These are phyloP conservation scores for Aureobasidium sp. DNA, from an alignment of 2,329 filamentous ascomycete genomes.

Conservation along the genomic window DNA sequence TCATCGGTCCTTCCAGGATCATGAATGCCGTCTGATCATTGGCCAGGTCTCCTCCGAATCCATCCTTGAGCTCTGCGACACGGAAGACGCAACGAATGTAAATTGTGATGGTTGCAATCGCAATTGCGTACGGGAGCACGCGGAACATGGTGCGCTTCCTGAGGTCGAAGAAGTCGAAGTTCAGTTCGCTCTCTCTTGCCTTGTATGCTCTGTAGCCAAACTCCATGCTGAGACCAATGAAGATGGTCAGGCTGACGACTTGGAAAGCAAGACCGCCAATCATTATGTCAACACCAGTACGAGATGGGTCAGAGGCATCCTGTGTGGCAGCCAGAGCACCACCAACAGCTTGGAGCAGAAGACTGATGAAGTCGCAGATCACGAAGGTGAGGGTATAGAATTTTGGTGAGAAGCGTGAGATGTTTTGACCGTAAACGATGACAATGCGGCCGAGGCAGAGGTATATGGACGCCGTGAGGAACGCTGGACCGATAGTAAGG, in stretches of 20 bases:
- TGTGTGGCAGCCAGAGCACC: constrained; percentile 51
- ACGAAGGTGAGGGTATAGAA: constrained; percentile 50
- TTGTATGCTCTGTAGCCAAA: constrained; percentile 21
- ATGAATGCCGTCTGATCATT: constrained; percentile 42
- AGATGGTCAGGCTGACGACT: constrained; percentile 44
- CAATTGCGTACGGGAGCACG: constrained; percentile 23
- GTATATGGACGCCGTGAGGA: constrained; percentile 50
- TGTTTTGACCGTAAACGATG: constrained; percentile 40
- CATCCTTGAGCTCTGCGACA: constrained; percentile 43
- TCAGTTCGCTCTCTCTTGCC: constrained; percentile 5
- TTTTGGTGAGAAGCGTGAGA: constrained; percentile 19
- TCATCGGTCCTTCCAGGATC: constrained; percentile 45
- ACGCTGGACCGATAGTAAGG: constrained; percentile 51
- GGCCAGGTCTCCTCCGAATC: constrained; percentile 40
- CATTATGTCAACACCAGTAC: constrained; percentile 48
- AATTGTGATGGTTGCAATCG: constrained; percentile 38
- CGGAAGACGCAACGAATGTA: constrained; percentile 44
- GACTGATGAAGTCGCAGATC: constrained; percentile 47
- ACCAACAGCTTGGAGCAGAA: constrained; percentile 51
- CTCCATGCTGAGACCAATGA: constrained; percentile 33
- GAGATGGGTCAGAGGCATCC: constrained; percentile 31
- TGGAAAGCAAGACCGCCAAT: constrained; percentile 51
- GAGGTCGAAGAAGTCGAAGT: constrained; percentile 5
- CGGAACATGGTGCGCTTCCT: constrained; percentile 15
- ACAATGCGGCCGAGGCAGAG: constrained; percentile 52